Evolutionary conservation across 306 rosid species (phyloP), one percentile per base, ranked within the genome.

Genomic region (Vigna nakashimae): DNA sequence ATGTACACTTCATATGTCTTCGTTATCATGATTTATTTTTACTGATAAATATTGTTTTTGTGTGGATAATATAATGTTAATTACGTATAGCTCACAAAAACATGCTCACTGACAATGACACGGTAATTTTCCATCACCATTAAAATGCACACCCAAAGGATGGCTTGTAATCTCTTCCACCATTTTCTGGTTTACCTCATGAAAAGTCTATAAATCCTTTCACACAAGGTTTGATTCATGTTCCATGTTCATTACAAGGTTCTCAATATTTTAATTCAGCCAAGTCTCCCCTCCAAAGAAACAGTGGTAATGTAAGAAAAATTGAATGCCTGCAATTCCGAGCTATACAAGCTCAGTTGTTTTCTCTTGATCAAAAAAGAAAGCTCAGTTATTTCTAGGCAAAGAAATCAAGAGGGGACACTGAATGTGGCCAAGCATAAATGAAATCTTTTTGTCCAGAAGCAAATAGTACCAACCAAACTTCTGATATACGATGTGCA

Each of bases 91-190:
- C 15, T 45, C 16, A 45, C 50, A 45, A 45, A 45, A 1, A 45
- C 15, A 45, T 3, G 15, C 5, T 45, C 14, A 45, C 11, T 45
- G 15, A 45, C 15, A 45, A 12, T 11, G 50, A 45, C 4, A 45
- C 4, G 13, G 1, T 11, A 13, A n/a, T 46, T 46, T 46, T 46
- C 16, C 51, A 11, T 15, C 0, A 42, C 46, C 46, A 42, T 42
- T 9, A 9, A 36, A 3, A 9, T 9, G 12, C 40, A 12, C 10
- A 60, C 18, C 32, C 52, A 65, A 11, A 84, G 84, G 70, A 86
- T 9, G 74, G 53, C 71, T 81, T 22, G 48, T 80, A 88, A 83
- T 83, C 86, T 86, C 84, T 86, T 69, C 82, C 83, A 64, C 28
- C 42, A 9, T 66, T 45, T 48, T 75, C 30, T 49, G 42, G 59